Base-by-base conservation (phyloP, 2,329 filamentous ascomycete genomes). In the Nemania bipapillata region DNA sequence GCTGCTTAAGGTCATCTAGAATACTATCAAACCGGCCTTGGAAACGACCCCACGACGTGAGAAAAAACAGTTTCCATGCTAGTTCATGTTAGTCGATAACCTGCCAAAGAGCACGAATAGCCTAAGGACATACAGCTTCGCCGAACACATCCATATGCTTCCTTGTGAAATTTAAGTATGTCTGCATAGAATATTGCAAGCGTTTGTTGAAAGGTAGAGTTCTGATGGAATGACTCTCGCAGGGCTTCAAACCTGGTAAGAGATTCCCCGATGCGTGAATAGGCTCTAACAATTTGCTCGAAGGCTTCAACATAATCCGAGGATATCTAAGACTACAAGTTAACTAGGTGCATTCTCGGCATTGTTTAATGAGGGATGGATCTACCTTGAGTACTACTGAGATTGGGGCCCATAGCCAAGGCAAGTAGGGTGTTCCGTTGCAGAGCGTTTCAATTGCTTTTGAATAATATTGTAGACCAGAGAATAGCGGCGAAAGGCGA, bases 81-180 rank as follows among this genome's bases (percentile, higher is more conserved):
- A 37, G 0, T 2, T 2, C n/a, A 37, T 0, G n/a, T 37, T 17
- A 45, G 35, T 60, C 1, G 45, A n/a, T 32, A 7, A 15, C 20
- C 6, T 3, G 6, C 5, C 4, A 15, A 2, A 20, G 15, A 42
- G 4, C 3, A 26, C 9, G 20, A 15, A 47, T 8, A 8, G 4
- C 9, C 3, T 26, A 24, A 11, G 6, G 57, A 49, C 52, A 32
- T 54, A 80, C 79, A 59, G 17, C 74, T 78, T 30, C 78, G 68
- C 0, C 78, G 74, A 20, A 86, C 78, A 49, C 85, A 85, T 15
- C 80, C 80, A 65, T 86, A 86, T 0, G 83, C 82, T 2, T 80
- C 54, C 24, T 79, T 79, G 57, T 86, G 84, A 42, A 86, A 86
- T 12, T 81, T 68, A 0, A 86, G 74, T 22, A 86, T 84, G n/a